Conservation (phyloP, 139 green algal genomes). For the Closterium sp. region DNA sequence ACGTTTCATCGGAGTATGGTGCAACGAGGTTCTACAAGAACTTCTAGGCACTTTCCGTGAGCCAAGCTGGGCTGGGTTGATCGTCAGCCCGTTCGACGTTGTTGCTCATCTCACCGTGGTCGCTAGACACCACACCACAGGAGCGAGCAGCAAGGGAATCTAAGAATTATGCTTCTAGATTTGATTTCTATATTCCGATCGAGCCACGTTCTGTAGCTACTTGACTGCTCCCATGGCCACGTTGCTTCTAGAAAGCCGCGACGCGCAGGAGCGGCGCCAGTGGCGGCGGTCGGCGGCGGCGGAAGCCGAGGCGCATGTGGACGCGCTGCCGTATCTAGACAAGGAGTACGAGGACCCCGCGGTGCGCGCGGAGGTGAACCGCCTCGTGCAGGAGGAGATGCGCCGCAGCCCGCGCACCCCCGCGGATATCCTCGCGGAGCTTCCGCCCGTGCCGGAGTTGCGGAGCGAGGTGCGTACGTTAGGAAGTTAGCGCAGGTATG, state of each 20-base stretch:
- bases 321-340: slow-evolving; percentile 19
- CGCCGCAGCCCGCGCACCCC: slow-evolving; percentile 6
- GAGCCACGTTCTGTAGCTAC: not conserved
- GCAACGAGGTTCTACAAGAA: no score
- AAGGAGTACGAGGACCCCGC: slow-evolving; percentile 21
- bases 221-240: not conserved
- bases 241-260: not conserved
- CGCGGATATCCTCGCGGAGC: slow-evolving; percentile 12
- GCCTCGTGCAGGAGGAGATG: slow-evolving; percentile 36
- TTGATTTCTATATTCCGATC: no score
- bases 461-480: not conserved
- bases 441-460: slow-evolving; percentile 1
- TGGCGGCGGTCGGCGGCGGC: not conserved
- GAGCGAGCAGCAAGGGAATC: no score
- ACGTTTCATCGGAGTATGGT: no score
- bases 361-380: slow-evolving; percentile 15
- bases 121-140: no score
- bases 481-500: no score
- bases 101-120: no score
- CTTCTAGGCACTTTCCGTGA: no score
- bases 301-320: not conserved
- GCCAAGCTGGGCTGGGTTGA: no score
- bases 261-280: not conserved
- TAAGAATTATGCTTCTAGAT: no score
- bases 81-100: no score